Conservation (phyloP, 805 yeast species). For the Kodamaea leandrae region DNA sequence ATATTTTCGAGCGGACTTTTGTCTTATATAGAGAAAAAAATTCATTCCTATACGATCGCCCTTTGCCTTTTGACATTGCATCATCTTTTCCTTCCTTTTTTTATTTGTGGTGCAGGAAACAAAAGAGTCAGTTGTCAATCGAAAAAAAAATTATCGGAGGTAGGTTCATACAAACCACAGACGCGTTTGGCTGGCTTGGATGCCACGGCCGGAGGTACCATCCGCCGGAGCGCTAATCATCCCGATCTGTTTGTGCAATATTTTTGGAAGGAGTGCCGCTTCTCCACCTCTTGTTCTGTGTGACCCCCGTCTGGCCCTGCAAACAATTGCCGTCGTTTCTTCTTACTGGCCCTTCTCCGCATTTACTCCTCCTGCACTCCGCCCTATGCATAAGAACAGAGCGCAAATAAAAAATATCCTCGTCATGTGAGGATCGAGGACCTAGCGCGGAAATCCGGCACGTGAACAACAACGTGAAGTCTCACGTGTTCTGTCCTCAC, state of each 20-base stretch:
- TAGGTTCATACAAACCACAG: background rate
- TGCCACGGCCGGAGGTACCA: too few relatives aligned
- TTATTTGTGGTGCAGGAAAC: background rate
- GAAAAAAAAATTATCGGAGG: constrained; percentile 2
- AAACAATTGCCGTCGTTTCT: background rate
- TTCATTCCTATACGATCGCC: background rate
- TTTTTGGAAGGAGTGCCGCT: background rate
- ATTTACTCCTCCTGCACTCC: background rate
- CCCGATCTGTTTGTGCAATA: background rate
- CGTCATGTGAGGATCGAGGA: too few relatives aligned
- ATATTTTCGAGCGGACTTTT: background rate
- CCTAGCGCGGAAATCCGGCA: too few relatives aligned
- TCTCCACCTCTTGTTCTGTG: background rate
- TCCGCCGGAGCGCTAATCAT: too few relatives aligned
- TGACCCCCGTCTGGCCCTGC: background rate
- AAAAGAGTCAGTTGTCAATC: background rate
- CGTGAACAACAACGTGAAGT: too few relatives aligned
- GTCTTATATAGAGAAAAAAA: background rate
- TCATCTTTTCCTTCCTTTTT: background rate
- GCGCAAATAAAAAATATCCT: background rate
- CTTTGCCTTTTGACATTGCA: background rate
- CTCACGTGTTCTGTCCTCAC: too few relatives aligned
- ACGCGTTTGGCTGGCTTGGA: background rate
- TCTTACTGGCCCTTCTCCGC: constrained; percentile 1
- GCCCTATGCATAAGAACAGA: background rate